These are phyloP conservation scores for Cladobotryum protrusum DNA, from an alignment of 2,329 filamentous ascomycete species.

Conservation along the genomic window DNA sequence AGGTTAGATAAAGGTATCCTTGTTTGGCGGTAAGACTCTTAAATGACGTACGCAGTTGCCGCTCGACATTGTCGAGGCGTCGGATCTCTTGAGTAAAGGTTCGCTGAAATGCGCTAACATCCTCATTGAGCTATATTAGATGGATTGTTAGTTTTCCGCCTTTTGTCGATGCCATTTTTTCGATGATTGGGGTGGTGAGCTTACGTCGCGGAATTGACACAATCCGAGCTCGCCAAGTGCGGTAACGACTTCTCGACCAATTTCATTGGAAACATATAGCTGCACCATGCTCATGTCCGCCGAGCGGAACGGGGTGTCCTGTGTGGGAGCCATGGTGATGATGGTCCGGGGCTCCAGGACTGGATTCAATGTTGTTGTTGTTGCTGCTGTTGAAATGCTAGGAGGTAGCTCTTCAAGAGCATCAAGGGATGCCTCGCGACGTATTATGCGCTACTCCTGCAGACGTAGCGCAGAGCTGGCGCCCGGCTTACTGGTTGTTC, in stretches of 20 bases:
- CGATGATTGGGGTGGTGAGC: conserved; percentile 29
- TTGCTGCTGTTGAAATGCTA: conserved; percentile 11
- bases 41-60: conserved; percentile 75
- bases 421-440: conserved; percentile 18
- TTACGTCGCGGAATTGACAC: conserved; percentile 95
- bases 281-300: conserved; percentile 99
- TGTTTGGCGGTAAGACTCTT: background rate
- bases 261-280: conserved; percentile 98
- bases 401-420: conserved; percentile 22
- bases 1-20: conserved; percentile 9
- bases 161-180: conserved; percentile 4
- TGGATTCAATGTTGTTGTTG: conserved; percentile 22
- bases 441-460: conserved; percentile 18
- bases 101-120: conserved; percentile 89
- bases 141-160: conserved; percentile 1
- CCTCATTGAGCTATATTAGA: conserved; percentile 70
- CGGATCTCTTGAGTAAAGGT: conserved; percentile 98
- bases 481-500: conserved; percentile 22
- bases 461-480: background rate
- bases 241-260: conserved; percentile 94
- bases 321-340: conserved; percentile 53
- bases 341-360: conserved; percentile 24
- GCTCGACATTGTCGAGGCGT: conserved; percentile 94
- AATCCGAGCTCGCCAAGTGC: conserved; percentile 92
- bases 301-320: conserved; percentile 98